A percentile compares a stretch with the other conserved stretches of the same genome.
These are phyloP conservation scores for Rhizopus microsporus DNA, from an alignment of 371 early-diverging fungal species.

Conservation along the genomic window DNA sequence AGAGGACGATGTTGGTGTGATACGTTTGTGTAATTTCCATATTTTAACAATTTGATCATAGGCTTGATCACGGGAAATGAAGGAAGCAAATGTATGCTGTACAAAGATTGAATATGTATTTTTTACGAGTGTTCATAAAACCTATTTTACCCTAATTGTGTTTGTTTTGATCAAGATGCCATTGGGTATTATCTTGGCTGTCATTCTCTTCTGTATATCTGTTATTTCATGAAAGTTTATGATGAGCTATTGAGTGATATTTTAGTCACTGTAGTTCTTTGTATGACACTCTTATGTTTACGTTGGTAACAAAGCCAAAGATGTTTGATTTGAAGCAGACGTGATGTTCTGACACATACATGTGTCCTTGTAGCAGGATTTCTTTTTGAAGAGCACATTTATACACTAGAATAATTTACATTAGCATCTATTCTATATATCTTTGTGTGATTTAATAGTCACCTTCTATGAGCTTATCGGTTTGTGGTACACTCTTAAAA, in stretches of 20 bases:
- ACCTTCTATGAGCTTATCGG: slow-evolving; percentile 61
- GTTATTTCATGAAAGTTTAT: slow-evolving; percentile 82
- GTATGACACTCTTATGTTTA: slow-evolving; percentile 29
- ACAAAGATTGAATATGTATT: not conserved
- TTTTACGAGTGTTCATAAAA: not conserved
- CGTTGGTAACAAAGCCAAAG: slow-evolving; percentile 92
- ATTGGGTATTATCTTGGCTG: slow-evolving; percentile 85
- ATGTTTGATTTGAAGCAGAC: slow-evolving; percentile 95
- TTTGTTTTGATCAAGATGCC: slow-evolving; percentile 79
- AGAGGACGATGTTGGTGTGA: slow-evolving; percentile 8
- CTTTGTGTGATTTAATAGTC: not conserved
- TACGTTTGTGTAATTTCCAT: slow-evolving; percentile 53
- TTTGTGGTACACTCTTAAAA: slow-evolving; percentile 57
- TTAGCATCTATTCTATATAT: not conserved
- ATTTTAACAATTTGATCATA: slow-evolving; percentile 69
- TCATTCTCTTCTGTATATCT: slow-evolving; percentile 77
- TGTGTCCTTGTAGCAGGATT: slow-evolving; percentile 87
- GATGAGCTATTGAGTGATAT: slow-evolving; percentile 56
- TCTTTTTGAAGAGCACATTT: slow-evolving; percentile 93
- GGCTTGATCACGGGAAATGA: slow-evolving; percentile 77
- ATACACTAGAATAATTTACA: slow-evolving; percentile 60
- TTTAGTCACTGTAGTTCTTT: not conserved
- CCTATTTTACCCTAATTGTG: slow-evolving; percentile 53
- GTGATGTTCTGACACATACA: slow-evolving; percentile 85
- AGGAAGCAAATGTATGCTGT: slow-evolving; percentile 78